Percentiles rank a stretch among this genome's conserved stretches.
phyloP scores from a whole-genome alignment of 148 eudicot genomes.

The Selenicereus undatus region DNA sequence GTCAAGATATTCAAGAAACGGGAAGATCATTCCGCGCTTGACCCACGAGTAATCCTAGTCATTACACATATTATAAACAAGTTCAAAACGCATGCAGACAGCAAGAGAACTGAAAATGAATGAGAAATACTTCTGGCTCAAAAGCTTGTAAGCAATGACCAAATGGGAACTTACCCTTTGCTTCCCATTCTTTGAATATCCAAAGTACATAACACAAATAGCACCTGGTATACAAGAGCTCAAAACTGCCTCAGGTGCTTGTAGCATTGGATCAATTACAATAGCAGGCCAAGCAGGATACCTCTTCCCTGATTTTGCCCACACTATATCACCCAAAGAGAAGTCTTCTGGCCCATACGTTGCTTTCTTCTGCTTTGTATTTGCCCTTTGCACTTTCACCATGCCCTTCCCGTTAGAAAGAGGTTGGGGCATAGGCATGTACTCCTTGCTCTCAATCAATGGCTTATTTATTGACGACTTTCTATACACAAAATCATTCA shows the following conservation, averaged over 20 bases:
- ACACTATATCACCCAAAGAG: constrained; percentile 53
- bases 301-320: constrained; percentile 73
- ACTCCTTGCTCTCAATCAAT: constrained; percentile 28
- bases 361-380: constrained; percentile 30
- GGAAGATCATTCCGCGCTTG: constrained; percentile 89
- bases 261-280: constrained; percentile 54
- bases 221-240: constrained; percentile 56
- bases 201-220: constrained; percentile 63
- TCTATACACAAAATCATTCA: constrained; percentile 26
- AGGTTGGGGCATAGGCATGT: constrained; percentile 18
- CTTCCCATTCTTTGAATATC: constrained; percentile 53
- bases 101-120: background rate
- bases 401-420: constrained; percentile 12
- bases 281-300: constrained; percentile 74
- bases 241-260: constrained; percentile 58
- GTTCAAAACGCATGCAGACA: background rate
- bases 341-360: constrained; percentile 47
- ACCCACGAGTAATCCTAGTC: constrained; percentile 95
- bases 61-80: constrained; percentile 1
- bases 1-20: constrained; percentile 72
- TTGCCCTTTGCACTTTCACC: constrained; percentile 23
- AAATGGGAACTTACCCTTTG: constrained; percentile 40
- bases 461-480: constrained; percentile 22
- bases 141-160: background rate
- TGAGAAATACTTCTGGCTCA: background rate